Evolutionary conservation across 192 early-diverging fungal genomes (phyloP).

Genomic region (Chytriomyces hyalinus): DNA sequence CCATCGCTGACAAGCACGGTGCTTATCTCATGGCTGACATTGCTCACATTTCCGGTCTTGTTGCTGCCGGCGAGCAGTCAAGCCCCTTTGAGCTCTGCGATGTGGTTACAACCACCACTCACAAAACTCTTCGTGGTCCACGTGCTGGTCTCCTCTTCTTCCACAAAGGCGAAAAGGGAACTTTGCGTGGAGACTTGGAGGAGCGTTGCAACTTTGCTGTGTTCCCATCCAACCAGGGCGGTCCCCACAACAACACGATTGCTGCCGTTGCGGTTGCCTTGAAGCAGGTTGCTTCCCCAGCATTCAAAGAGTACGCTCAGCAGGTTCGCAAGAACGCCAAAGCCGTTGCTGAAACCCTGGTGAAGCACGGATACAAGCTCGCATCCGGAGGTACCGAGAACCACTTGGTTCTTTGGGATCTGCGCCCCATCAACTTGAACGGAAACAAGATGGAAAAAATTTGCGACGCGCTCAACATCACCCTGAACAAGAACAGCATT

Average conservation of each 20-base stretch:
- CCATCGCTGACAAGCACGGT: constrained; percentile 93
- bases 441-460: constrained; percentile 99
- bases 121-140: constrained; percentile 99
- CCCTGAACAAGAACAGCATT: constrained; percentile 99
- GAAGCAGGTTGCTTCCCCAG: constrained; percentile 94
- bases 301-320: constrained; percentile 92
- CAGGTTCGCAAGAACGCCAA: constrained; percentile 95
- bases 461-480: constrained; percentile 88
- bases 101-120: constrained; percentile 99
- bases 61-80: constrained; percentile 87
- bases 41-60: constrained; percentile 97
- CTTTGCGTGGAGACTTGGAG: constrained; percentile 80
- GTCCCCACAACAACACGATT: constrained; percentile 99
- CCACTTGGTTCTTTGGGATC: constrained; percentile 98
- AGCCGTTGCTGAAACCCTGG: constrained; percentile 80
- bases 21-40: constrained; percentile 98
- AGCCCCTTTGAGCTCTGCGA: constrained; percentile 98
- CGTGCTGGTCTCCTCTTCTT: constrained; percentile 99
- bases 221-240: constrained; percentile 99
- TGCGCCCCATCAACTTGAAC: constrained; percentile 88
- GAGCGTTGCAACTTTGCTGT: constrained; percentile 96
- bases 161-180: constrained; percentile 80
- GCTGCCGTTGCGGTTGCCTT: constrained; percentile 96
- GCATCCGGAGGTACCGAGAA: constrained; percentile 96
- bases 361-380: constrained; percentile 87